These are phyloP conservation scores for Penstemon barbatus DNA, from an alignment of 257 asterid genomes.

Conservation along the genomic window DNA sequence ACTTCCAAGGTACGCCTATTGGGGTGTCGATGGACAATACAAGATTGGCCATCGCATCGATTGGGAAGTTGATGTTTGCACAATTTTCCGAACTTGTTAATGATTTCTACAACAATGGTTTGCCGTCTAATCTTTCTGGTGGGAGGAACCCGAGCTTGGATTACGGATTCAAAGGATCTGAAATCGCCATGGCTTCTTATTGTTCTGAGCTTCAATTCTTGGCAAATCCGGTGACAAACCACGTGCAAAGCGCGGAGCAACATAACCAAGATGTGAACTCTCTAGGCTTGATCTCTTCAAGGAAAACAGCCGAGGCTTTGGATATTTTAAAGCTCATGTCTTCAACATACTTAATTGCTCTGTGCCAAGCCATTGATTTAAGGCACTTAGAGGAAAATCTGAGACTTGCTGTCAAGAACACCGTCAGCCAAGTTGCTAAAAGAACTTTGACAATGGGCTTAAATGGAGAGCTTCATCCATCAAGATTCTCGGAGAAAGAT, in stretches of 20 bases:
- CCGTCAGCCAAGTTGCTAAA: slow-evolving; percentile 51
- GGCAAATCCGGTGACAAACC: slow-evolving; percentile 58
- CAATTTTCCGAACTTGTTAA: slow-evolving; percentile 58
- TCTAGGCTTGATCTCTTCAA: slow-evolving; percentile 50
- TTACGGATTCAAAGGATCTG: slow-evolving; percentile 56
- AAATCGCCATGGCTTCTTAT: slow-evolving; percentile 57
- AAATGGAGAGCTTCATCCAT: slow-evolving; percentile 54
- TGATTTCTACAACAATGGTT: slow-evolving; percentile 57
- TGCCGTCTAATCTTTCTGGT: slow-evolving; percentile 59
- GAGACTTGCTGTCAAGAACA: slow-evolving; percentile 46
- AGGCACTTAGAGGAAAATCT: slow-evolving; percentile 58
- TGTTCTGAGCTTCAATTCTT: slow-evolving; percentile 61
- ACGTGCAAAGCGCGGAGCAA: slow-evolving; percentile 65
- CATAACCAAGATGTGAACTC: slow-evolving; percentile 69
- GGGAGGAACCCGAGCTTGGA: slow-evolving; percentile 61
- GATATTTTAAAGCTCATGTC: slow-evolving; percentile 57
- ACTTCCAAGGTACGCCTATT: slow-evolving; percentile 60
- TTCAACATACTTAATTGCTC: slow-evolving; percentile 41
- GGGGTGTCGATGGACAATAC: slow-evolving; percentile 62
- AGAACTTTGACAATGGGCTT: slow-evolving; percentile 45
- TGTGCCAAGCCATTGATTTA: slow-evolving; percentile 56
- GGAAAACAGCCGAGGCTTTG: slow-evolving; percentile 53
- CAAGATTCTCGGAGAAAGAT: slow-evolving; percentile 57
- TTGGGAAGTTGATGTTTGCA: slow-evolving; percentile 55
- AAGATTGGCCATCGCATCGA: slow-evolving; percentile 41